phyloP scores from a whole-genome alignment of 2,329 filamentous ascomycete species.

The Clonostachys chloroleuca region DNA sequence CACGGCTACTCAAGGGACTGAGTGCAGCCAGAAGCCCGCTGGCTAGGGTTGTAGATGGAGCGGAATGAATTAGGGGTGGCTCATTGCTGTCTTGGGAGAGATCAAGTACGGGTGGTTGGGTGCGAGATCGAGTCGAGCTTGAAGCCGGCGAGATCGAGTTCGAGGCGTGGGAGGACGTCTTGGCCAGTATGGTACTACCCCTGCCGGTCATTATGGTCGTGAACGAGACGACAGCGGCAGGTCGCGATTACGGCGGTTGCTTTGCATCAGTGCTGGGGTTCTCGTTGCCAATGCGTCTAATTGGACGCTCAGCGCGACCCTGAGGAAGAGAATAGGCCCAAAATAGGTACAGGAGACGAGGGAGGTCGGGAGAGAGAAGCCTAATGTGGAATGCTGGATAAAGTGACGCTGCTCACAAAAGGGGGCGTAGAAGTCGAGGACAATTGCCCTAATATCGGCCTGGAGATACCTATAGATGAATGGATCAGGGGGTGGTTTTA shows the following conservation, averaged over 20 bases:
- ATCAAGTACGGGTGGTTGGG: slow-evolving; percentile 32
- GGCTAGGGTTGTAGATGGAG: not conserved
- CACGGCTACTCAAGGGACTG: slow-evolving; percentile 16
- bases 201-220: slow-evolving; percentile 29
- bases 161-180: slow-evolving; percentile 26
- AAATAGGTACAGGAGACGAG: too few relatives aligned
- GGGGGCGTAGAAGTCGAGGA: too few relatives aligned
- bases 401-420: too few relatives aligned
- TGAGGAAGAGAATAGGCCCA: too few relatives aligned
- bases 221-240: slow-evolving; percentile 19
- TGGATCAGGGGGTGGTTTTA: too few relatives aligned
- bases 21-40: slow-evolving; percentile 17
- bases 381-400: too few relatives aligned
- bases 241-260: slow-evolving; percentile 15
- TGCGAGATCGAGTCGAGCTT: slow-evolving; percentile 40
- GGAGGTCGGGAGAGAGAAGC: too few relatives aligned
- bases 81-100: too few relatives aligned
- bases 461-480: too few relatives aligned
- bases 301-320: too few relatives aligned
- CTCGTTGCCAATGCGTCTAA: too few relatives aligned
- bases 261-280: slow-evolving; percentile 22
- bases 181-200: slow-evolving; percentile 14
- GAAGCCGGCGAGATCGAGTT: slow-evolving; percentile 27
- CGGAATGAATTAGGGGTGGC: not conserved
- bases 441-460: too few relatives aligned